phyloP scores from a whole-genome alignment of 345 rosid genomes.

The Durio zibethinus region DNA sequence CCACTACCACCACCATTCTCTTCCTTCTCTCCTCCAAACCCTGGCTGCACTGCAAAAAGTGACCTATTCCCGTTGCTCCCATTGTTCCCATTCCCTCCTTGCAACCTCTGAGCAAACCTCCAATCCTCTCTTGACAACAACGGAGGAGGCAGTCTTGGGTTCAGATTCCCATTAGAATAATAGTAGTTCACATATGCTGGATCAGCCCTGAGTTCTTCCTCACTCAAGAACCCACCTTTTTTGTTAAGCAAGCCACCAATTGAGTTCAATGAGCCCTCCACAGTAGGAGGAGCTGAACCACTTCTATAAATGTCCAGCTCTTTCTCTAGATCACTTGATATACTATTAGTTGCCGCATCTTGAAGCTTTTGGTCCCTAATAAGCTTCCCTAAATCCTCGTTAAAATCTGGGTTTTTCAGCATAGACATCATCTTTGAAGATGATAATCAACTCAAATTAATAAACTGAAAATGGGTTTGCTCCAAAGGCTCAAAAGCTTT shows the following conservation, averaged over 20 bases:
- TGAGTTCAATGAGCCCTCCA: slow-evolving; percentile 78
- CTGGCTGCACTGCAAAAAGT: slow-evolving; percentile 65
- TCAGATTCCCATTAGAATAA: slow-evolving; percentile 69
- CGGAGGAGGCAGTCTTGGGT: slow-evolving; percentile 90
- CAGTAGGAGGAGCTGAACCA: slow-evolving; percentile 95
- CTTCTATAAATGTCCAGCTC: slow-evolving; percentile 69
- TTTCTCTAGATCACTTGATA: slow-evolving; percentile 51
- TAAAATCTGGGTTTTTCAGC: slow-evolving; percentile 38
- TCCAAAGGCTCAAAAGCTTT: slow-evolving; percentile 3
- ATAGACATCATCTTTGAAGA: slow-evolving; percentile 52
- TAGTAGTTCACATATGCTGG: slow-evolving; percentile 72
- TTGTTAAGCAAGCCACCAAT: slow-evolving; percentile 59
- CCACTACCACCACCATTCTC: slow-evolving; percentile 39
- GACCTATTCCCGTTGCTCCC: slow-evolving; percentile 38
- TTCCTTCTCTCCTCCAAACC: slow-evolving; percentile 49
- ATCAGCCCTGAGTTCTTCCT: slow-evolving; percentile 75
- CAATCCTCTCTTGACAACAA: slow-evolving; percentile 77
- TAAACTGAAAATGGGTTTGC: slow-evolving; percentile 14
- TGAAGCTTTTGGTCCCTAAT: slow-evolving; percentile 47
- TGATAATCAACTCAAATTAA: slow-evolving; percentile 16
- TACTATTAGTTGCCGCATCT: slow-evolving; percentile 22
- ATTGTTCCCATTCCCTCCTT: slow-evolving; percentile 38
- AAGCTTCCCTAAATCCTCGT: slow-evolving; percentile 48
- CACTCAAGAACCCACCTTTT: slow-evolving; percentile 44
- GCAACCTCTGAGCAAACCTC: slow-evolving; percentile 67